A percentile compares a stretch with the other conserved stretches of the same genome.
These are phyloP conservation scores for Cardamine occulta DNA, from an alignment of 345 rosid species.

Conservation along the genomic window DNA sequence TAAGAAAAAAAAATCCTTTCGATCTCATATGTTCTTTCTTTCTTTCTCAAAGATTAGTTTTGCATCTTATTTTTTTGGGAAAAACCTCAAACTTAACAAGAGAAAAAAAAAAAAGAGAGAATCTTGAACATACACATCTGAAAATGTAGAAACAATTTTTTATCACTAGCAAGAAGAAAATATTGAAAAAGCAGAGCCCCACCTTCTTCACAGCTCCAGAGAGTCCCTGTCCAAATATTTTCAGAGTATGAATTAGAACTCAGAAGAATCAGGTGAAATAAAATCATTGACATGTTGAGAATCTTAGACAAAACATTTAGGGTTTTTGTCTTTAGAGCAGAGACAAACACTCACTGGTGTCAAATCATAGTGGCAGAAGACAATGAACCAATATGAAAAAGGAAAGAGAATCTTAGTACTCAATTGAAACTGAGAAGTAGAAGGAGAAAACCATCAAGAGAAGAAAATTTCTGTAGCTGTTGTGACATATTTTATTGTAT, in stretches of 20 bases:
- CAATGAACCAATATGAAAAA: constrained; percentile 22
- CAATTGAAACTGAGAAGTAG: constrained; percentile 34
- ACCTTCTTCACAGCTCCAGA: constrained; percentile 44
- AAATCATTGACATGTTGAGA: constrained; percentile 39
- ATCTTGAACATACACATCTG: constrained; percentile 35
- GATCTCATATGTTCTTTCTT: constrained; percentile 1
- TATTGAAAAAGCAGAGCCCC: constrained; percentile 34
- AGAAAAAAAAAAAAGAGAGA: not conserved
- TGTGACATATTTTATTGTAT: constrained; percentile 22
- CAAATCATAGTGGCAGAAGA: constrained; percentile 35
- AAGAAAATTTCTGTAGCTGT: constrained; percentile 39
- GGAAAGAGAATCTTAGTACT: constrained; percentile 21
- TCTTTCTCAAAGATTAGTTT: constrained; percentile 24
- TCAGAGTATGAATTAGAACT: constrained; percentile 33
- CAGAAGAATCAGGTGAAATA: constrained; percentile 35
- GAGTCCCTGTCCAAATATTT: constrained; percentile 35
- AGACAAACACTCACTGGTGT: constrained; percentile 22
- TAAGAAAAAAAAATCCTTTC: not conserved
- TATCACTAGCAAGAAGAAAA: constrained; percentile 40
- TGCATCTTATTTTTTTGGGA: constrained; percentile 39
- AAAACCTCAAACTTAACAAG: constrained; percentile 24
- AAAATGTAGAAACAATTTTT: constrained; percentile 42
- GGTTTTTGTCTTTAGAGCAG: constrained; percentile 12
- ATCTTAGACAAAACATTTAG: constrained; percentile 32
- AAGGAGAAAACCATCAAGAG: constrained; percentile 6